Conservation (phyloP, 805 yeast species). For the Candida khao-thaluensis region DNA sequence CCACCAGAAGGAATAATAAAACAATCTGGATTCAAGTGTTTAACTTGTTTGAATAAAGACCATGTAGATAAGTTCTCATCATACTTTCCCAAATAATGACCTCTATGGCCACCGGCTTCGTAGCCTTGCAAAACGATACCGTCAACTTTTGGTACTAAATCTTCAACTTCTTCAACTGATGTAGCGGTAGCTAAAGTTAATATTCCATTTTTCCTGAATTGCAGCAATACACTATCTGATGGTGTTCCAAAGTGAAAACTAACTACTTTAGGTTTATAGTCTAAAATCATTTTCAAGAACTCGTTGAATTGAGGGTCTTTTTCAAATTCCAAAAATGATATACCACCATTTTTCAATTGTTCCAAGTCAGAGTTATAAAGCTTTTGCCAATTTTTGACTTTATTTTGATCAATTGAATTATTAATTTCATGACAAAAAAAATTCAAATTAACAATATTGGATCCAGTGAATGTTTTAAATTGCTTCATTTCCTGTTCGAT, state of each 20-base stretch:
- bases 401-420: slow-evolving; percentile 17
- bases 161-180: slow-evolving; percentile 35
- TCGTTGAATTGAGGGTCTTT: slow-evolving; percentile 12
- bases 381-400: slow-evolving; percentile 19
- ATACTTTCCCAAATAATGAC: slow-evolving; percentile 34
- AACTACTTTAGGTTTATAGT: slow-evolving; percentile 40
- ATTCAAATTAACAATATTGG: slow-evolving; percentile 41
- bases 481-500: slow-evolving; percentile 9
- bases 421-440: slow-evolving; percentile 44
- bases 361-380: slow-evolving; percentile 11
- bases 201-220: slow-evolving; percentile 38
- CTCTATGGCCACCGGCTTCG: slow-evolving; percentile 70
- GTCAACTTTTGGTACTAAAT: slow-evolving; percentile 34
- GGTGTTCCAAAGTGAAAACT: slow-evolving; percentile 59
- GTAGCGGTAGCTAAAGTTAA: slow-evolving; percentile 49
- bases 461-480: slow-evolving; percentile 13
- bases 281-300: slow-evolving; percentile 18
- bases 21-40: slow-evolving; percentile 13
- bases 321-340: slow-evolving; percentile 33
- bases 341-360: slow-evolving; percentile 22
- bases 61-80: slow-evolving; percentile 40
- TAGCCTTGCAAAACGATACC: slow-evolving; percentile 55
- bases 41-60: slow-evolving; percentile 25
- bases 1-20: slow-evolving; percentile 56
- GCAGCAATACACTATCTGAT: slow-evolving; percentile 23